A percentile compares a stretch with the other conserved stretches of the same genome.
These are phyloP conservation scores for Tolypocladium paradoxum DNA, from an alignment of 2,329 filamentous ascomycete genomes.

Conservation along the genomic window DNA sequence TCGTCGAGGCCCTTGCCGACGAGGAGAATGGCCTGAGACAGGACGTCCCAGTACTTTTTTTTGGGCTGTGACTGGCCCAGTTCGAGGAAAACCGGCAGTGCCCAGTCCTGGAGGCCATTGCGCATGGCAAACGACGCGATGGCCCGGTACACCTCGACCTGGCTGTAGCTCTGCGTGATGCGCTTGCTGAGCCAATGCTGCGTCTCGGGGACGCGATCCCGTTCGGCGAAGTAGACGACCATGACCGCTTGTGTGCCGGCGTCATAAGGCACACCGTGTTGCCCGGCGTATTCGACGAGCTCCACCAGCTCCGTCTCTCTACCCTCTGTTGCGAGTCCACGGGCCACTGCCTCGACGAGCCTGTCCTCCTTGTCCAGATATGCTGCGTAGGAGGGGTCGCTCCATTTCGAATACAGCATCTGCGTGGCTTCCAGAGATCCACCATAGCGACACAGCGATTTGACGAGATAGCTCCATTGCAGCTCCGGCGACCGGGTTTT, in stretches of 20 bases:
- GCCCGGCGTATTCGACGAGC: constrained; percentile 41
- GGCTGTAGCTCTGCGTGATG: constrained; percentile 20
- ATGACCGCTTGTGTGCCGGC: constrained; percentile 41
- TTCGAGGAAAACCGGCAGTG: constrained; percentile 44
- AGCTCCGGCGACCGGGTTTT: constrained; percentile 8
- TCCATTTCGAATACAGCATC: constrained; percentile 25
- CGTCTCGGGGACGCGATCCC: constrained; percentile 46
- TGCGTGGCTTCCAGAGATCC: constrained; percentile 41
- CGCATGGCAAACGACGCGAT: constrained; percentile 43
- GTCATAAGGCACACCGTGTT: constrained; percentile 33
- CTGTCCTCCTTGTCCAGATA: constrained; percentile 10
- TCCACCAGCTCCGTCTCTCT: constrained; percentile 46
- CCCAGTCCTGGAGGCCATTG: constrained; percentile 51
- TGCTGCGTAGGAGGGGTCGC: constrained; percentile 9
- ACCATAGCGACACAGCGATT: constrained; percentile 41
- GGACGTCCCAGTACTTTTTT: constrained; percentile 57
- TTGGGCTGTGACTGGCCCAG: constrained; percentile 34
- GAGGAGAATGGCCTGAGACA: constrained; percentile 63
- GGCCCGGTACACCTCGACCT: constrained; percentile 14
- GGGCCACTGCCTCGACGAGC: constrained; percentile 19
- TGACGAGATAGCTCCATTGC: constrained; percentile 20
- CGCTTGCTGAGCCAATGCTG: constrained; percentile 57
- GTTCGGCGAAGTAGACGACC: constrained; percentile 50
- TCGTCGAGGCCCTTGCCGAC: constrained; percentile 52
- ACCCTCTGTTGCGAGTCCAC: constrained; percentile 51